These are phyloP conservation scores for Claviceps quebecensis DNA, from an alignment of 2,329 filamentous ascomycete species.

Conservation along the genomic window DNA sequence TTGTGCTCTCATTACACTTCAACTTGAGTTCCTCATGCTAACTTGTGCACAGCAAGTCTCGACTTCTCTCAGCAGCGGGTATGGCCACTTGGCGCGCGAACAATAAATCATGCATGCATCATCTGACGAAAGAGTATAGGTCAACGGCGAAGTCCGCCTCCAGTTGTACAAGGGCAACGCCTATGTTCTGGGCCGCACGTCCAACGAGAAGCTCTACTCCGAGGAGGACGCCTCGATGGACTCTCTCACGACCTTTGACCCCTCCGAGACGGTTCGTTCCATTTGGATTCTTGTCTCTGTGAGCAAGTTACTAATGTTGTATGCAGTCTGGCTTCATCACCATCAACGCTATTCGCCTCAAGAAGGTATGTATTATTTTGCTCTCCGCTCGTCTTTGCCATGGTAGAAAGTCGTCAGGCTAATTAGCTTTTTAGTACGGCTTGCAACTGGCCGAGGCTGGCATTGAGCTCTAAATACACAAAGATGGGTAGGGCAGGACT, in stretches of 20 bases:
- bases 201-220: constrained; percentile 30
- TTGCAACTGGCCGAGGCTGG: constrained; percentile 2
- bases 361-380: constrained; percentile 20
- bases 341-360: constrained; percentile 50
- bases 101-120: no score
- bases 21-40: background rate
- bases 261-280: constrained; percentile 20
- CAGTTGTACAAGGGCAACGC: constrained; percentile 18
- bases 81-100: background rate
- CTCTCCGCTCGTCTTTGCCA: background rate
- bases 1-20: background rate
- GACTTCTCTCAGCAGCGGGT: constrained; percentile 3
- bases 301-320: background rate
- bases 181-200: constrained; percentile 27
- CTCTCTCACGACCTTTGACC: constrained; percentile 27
- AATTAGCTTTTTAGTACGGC: background rate
- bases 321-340: constrained; percentile 37
- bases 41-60: background rate
- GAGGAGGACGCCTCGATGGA: constrained; percentile 34
- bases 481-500: background rate
- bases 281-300: background rate
- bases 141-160: constrained; percentile 24
- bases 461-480: background rate
- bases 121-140: constrained; percentile 1
- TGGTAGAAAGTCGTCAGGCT: background rate